phyloP scores from a whole-genome alignment of 768 basidiomycete genomes.

The Boletales sp. region DNA sequence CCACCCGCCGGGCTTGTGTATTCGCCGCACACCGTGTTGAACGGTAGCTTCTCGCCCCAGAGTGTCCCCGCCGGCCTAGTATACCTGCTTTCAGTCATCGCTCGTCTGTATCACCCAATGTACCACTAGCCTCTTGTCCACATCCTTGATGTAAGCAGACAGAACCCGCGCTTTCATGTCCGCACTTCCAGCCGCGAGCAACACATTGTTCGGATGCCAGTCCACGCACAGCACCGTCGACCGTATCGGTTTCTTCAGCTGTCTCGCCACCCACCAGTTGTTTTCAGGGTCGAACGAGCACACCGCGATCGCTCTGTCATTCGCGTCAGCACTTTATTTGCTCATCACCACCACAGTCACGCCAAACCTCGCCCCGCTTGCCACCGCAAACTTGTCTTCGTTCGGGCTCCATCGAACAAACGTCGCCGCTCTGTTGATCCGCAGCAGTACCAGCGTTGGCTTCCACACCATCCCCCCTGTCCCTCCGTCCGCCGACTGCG shows the following conservation, averaged over 20 bases:
- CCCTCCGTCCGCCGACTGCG: slow-evolving; percentile 67
- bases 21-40: slow-evolving; percentile 97
- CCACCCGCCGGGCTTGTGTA: slow-evolving; percentile 86
- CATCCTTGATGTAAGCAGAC: slow-evolving; percentile 97
- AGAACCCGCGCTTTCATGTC: slow-evolving; percentile 98
- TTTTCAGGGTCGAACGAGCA: slow-evolving; percentile 97
- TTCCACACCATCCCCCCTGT: slow-evolving; percentile 82
- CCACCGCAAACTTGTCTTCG: slow-evolving; percentile 98
- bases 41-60: slow-evolving; percentile 98
- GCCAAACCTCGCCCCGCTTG: slow-evolving; percentile 83
- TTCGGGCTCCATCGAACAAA: slow-evolving; percentile 94
- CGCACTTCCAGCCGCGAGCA: slow-evolving; percentile 94
- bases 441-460: slow-evolving; percentile 91
- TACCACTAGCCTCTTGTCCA: slow-evolving; percentile 75
- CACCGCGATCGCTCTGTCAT: slow-evolving; percentile 79
- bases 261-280: slow-evolving; percentile 99
- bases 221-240: slow-evolving; percentile 93
- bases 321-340: not conserved
- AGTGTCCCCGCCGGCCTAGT: slow-evolving; percentile 79
- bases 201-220: slow-evolving; percentile 99
- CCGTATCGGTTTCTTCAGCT: slow-evolving; percentile 95
- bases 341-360: not conserved
- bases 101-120: not conserved
- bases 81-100: slow-evolving; percentile 7
- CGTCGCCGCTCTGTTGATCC: slow-evolving; percentile 95